Evolutionary conservation across 2,329 filamentous ascomycete species (phyloP).

Genomic region (Diaporthe destruens): DNA sequence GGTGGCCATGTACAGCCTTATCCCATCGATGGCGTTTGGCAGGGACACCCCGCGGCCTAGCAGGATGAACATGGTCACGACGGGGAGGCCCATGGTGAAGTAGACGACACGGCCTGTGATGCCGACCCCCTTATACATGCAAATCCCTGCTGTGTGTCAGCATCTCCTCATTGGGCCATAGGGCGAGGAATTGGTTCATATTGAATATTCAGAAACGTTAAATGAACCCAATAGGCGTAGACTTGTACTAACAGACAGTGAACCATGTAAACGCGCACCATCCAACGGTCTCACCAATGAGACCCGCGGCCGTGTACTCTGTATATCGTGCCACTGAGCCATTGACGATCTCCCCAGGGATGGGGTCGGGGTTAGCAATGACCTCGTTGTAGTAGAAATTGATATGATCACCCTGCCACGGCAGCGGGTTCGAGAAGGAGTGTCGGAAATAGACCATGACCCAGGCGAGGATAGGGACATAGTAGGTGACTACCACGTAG

Average conservation of each 20-base stretch:
- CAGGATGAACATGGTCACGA: neutral
- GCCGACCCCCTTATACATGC: conserved; percentile 6
- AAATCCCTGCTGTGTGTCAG: neutral
- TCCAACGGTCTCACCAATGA: conserved; percentile 5
- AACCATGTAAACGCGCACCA: conserved; percentile 18
- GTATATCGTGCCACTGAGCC: neutral
- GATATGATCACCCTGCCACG: conserved; percentile 8
- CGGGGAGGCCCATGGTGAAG: conserved; percentile 13
- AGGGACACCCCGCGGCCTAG: neutral
- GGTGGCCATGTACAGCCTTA: conserved; percentile 8
- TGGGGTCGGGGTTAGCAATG: conserved; percentile 3
- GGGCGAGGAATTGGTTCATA: neutral
- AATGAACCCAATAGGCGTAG: neutral
- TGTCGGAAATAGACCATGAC: neutral
- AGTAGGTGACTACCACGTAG: conserved; percentile 4
- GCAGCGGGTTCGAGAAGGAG: conserved; percentile 8
- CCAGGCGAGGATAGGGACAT: conserved; percentile 11
- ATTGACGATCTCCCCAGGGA: neutral
- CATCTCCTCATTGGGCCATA: neutral
- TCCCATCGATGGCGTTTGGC: neutral
- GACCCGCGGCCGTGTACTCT: neutral
- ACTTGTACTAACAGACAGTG: neutral
- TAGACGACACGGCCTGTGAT: conserved; percentile 3
- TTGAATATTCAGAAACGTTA: neutral
- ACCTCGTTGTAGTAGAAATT: conserved; percentile 14